Evolutionary conservation across 202 grass and related monocot species (phyloP).

Genomic region (Musa balbisiana): DNA sequence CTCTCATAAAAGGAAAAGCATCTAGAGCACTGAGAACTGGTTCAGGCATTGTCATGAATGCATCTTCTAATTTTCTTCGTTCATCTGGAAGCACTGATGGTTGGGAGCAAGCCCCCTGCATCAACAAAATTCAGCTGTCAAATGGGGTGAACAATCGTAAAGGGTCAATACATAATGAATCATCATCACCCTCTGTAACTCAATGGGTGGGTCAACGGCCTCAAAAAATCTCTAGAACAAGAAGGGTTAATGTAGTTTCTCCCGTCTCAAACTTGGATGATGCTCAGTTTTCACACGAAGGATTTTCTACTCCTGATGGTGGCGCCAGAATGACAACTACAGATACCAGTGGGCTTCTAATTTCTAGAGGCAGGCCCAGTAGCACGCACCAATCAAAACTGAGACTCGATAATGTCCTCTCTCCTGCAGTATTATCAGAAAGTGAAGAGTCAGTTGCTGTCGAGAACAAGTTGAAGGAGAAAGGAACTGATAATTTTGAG

Average conservation of each 20-base stretch:
- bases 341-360: conserved; percentile 23
- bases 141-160: conserved; percentile 44
- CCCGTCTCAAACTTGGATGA: conserved; percentile 88
- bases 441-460: conserved; percentile 60
- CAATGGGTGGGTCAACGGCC: conserved; percentile 67
- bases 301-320: conserved; percentile 41
- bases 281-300: conserved; percentile 45
- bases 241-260: conserved; percentile 77
- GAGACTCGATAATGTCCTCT: conserved; percentile 41
- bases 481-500: conserved; percentile 35
- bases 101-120: conserved; percentile 46
- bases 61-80: conserved; percentile 58
- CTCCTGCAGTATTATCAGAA: conserved; percentile 61
- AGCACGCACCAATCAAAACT: conserved; percentile 31
- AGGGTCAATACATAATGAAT: conserved; percentile 38
- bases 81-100: conserved; percentile 46
- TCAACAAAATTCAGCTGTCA: conserved; percentile 56
- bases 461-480: conserved; percentile 43
- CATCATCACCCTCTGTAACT: conserved; percentile 60
- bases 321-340: conserved; percentile 34
- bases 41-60: conserved; percentile 44
- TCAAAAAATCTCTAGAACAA: conserved; percentile 76
- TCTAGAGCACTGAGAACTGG: conserved; percentile 66
- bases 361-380: conserved; percentile 25
- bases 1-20: conserved; percentile 72